Evolutionary conservation across 2,329 filamentous ascomycete genomes (phyloP), one percentile per base, ranked within the genome.

Genomic region (Tolypocladium tundrense): DNA sequence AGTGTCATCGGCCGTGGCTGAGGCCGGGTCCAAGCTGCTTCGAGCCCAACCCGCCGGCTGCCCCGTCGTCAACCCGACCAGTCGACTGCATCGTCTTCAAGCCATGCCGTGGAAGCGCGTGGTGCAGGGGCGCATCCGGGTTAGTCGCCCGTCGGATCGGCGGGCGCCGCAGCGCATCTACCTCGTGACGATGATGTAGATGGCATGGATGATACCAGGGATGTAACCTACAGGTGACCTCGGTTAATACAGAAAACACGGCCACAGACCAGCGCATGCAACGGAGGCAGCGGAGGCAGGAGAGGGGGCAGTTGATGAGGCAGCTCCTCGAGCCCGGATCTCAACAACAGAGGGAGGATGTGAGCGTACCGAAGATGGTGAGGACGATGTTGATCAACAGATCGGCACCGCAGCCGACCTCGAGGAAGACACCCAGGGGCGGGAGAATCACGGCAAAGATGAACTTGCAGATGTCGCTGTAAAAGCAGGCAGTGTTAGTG

Each of bases 371-470:
- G 66, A 91, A 79, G 66, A 90, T 84, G 67, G 90, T 95, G 76
- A 95, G 79, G 69, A 91, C 82, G 75, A 96, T 90, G 86, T 95
- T 96, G 84, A 96, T 95, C 75, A 93, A 80, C 69, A 96, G 80
- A 72, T 96, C 90, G 65, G 87, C 85, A 71, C 87, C 87, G 78
- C 91, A 96, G 68, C 91, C 91, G 67, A 88, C 86, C 87, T 96
- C 91, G 66, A 96, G 88, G 83, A 96, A 94, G 73, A 96, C 91
- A 79, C 91, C 91, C 58, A 96, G 77, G 72, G 91, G 91, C 58
- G 91, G 91, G 64, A 96, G 85, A 78, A 96, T 79, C 80, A 96
- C 80, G 80, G 91, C 91, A 77, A 96, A 82, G 77, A 96, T 83
- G 80, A 85, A 83, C 76, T 85, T 85, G 81, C 78, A 82, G 66